Conservation (phyloP, 1,284 basidiomycete species). For the Trametes pubescens region DNA sequence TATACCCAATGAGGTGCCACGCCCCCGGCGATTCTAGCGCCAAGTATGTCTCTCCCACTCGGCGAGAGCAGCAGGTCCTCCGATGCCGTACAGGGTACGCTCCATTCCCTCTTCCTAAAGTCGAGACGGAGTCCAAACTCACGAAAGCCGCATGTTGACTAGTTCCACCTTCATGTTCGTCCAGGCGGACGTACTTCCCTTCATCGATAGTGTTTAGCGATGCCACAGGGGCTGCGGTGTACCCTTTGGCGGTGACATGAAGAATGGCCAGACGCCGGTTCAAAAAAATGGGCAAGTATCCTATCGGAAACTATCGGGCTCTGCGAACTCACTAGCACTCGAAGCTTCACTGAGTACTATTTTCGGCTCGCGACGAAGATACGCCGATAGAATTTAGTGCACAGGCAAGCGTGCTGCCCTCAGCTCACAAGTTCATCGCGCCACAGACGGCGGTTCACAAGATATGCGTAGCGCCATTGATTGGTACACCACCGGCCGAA, state of each 20-base stretch:
- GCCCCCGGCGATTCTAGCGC: not conserved
- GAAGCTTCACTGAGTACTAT: too few relatives aligned
- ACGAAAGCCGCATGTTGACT: not conserved
- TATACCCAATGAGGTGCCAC: not conserved
- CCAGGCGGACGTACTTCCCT: not conserved
- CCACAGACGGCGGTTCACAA: too few relatives aligned
- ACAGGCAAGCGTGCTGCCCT: too few relatives aligned
- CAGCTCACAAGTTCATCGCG: too few relatives aligned
- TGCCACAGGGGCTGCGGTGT: not conserved
- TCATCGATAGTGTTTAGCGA: constrained; percentile 4
- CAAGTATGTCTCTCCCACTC: not conserved
- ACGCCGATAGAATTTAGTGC: too few relatives aligned
- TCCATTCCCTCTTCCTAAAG: not conserved
- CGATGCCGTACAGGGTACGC: not conserved
- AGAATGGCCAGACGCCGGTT: not conserved
- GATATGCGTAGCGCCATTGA: not conserved
- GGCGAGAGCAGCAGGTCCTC: not conserved
- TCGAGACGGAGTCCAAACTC: not conserved
- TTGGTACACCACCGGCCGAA: not conserved
- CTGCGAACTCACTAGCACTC: too few relatives aligned
- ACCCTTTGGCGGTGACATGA: not conserved
- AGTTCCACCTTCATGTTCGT: not conserved
- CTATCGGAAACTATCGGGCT: too few relatives aligned
- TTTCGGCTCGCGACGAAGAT: too few relatives aligned
- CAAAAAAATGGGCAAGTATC: not conserved